phyloP scores from a whole-genome alignment of 139 green algal species.

The Eudorina sp. region DNA sequence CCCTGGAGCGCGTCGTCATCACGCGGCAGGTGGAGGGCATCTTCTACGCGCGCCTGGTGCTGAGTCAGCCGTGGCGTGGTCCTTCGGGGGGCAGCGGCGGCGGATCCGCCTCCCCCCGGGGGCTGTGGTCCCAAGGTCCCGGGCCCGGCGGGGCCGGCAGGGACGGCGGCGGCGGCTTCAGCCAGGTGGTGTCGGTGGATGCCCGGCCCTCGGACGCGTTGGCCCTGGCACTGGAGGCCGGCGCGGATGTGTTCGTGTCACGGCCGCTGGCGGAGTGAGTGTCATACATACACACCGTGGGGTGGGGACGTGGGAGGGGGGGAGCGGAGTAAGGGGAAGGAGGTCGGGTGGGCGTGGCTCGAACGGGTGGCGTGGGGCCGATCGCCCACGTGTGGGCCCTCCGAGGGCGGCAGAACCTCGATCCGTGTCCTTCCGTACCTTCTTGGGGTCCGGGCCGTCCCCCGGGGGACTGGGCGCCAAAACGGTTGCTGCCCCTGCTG shows the following conservation, averaged over 20 bases:
- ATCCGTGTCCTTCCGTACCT: neutral
- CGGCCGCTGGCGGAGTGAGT: constrained; percentile 31
- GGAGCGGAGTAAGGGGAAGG: neutral
- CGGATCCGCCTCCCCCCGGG: neutral
- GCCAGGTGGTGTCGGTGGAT: neutral
- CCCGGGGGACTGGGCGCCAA: no score
- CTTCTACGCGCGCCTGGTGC: constrained; percentile 34
- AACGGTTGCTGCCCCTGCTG: no score
- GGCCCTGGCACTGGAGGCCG: constrained; percentile 15
- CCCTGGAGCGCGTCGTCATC: constrained; percentile 32
- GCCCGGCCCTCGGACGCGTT: constrained; percentile 3
- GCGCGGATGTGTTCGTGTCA: constrained; percentile 31
- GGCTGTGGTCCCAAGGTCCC: neutral
- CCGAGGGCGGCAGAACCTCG: no score
- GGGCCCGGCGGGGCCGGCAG: neutral
- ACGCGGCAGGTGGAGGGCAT: constrained; percentile 23
- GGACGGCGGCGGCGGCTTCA: neutral
- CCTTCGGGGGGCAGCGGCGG: neutral
- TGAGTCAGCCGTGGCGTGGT: neutral
- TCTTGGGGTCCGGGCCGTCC: no score
- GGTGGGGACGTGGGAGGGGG: neutral
- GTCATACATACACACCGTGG: neutral
- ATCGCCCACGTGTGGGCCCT: neutral
- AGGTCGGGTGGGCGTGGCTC: neutral
- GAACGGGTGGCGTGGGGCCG: neutral